A percentile compares a stretch with the other conserved stretches of the same genome.
Conservation (phyloP, 2,329 filamentous ascomycete genomes). For the Nakataea oryzae region DNA sequence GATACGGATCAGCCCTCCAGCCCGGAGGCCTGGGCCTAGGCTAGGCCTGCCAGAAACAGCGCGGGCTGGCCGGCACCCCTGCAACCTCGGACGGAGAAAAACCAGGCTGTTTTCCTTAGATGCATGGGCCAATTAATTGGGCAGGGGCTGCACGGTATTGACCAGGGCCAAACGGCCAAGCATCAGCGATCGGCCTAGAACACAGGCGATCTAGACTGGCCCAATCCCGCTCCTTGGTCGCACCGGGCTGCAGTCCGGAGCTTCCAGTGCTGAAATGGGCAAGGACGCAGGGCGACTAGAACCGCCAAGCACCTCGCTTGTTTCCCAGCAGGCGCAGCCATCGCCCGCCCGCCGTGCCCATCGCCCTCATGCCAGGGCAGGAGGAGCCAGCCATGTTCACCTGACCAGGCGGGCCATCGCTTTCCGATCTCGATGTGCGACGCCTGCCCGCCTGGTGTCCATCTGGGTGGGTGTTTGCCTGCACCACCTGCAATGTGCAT, state of each 20-base stretch:
- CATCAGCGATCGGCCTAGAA: background rate
- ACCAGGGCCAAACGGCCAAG: background rate
- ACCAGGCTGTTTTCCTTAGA: background rate
- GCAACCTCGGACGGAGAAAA: no score
- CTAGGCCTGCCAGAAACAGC: no score
- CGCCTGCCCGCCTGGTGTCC: no score
- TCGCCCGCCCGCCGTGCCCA: background rate
- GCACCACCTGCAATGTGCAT: no score
- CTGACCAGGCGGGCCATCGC: no score
- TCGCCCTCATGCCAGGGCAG: no score
- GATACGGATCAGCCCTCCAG: no score
- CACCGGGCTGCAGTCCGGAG: background rate
- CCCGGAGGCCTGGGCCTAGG: no score
- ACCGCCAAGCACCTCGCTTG: no score
- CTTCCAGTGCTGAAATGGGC: background rate
- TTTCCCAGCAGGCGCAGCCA: background rate
- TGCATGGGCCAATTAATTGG: background rate
- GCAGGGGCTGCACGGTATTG: background rate
- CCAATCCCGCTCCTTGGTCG: background rate
- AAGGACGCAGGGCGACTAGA: background rate
- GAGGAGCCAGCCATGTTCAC: no score
- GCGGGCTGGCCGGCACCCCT: background rate
- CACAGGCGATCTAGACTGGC: background rate
- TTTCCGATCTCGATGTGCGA: background rate
- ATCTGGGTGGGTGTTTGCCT: background rate